A percentile compares a stretch with the other conserved stretches of the same genome.
These are phyloP conservation scores for Marasmius oreades DNA, from an alignment of 1,284 basidiomycete genomes.

Conservation along the genomic window DNA sequence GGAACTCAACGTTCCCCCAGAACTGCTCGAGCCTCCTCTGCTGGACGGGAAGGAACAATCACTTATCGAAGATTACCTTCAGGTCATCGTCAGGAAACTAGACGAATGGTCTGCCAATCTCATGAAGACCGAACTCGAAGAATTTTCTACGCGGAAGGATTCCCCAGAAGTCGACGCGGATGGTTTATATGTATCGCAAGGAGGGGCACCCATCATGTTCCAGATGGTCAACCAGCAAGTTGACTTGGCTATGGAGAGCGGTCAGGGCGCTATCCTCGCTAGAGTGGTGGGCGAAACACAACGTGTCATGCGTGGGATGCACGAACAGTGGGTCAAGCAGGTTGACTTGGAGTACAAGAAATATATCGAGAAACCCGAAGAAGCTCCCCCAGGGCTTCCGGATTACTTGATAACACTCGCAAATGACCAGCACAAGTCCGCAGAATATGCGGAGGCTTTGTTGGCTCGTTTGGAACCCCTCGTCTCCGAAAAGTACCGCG, in stretches of 20 bases:
- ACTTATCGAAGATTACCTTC: slow-evolving; percentile 95
- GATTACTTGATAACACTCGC: slow-evolving; percentile 98
- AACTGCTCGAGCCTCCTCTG: slow-evolving; percentile 84
- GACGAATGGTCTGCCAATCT: slow-evolving; percentile 97
- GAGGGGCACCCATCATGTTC: slow-evolving; percentile 87
- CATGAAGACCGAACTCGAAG: slow-evolving; percentile 86
- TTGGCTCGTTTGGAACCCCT: slow-evolving; percentile 85
- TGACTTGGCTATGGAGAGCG: slow-evolving; percentile 93
- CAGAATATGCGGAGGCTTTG: slow-evolving; percentile 89
- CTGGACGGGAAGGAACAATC: slow-evolving; percentile 92
- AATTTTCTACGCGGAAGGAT: slow-evolving; percentile 80
- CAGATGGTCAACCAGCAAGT: slow-evolving; percentile 98
- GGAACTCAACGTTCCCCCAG: slow-evolving; percentile 80
- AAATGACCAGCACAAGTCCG: slow-evolving; percentile 97
- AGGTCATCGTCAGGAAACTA: slow-evolving; percentile 90
- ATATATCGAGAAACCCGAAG: slow-evolving; percentile 86
- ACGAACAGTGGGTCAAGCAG: slow-evolving; percentile 84
- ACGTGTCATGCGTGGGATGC: slow-evolving; percentile 88
- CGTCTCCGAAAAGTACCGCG: slow-evolving; percentile 91
- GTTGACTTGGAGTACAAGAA: slow-evolving; percentile 87
- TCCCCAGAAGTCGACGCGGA: slow-evolving; percentile 90
- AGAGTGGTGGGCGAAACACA: slow-evolving; percentile 88
- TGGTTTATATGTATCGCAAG: slow-evolving; percentile 89
- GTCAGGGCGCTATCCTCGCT: slow-evolving; percentile 90
- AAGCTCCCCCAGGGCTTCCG: slow-evolving; percentile 83